phyloP scores from a whole-genome alignment of 202 grass and related monocot genomes.

The Elaeis oleifera region DNA sequence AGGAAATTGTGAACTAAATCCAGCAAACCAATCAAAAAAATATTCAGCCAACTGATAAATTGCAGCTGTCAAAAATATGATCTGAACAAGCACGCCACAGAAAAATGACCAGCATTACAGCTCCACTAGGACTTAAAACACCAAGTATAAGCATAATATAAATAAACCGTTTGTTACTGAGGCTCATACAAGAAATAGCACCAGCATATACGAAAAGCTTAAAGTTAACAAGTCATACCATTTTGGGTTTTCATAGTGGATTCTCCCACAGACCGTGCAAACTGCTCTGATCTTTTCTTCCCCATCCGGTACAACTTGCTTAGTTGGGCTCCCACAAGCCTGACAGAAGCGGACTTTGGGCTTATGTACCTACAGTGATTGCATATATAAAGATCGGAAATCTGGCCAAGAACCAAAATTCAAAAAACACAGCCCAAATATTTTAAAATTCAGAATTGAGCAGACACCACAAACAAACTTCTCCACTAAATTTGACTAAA shows the following conservation, averaged over 20 bases:
- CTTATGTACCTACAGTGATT: conserved; percentile 43
- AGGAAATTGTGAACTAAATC: too few species aligned
- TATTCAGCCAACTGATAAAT: too few species aligned
- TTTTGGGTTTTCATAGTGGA: conserved; percentile 96
- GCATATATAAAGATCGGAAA: not conserved
- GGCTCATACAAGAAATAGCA: not conserved
- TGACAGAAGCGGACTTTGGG: conserved; percentile 63
- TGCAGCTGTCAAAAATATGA: too few species aligned
- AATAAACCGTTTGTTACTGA: not conserved
- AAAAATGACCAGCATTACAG: too few species aligned
- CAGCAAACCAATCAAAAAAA: too few species aligned
- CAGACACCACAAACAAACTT: not conserved
- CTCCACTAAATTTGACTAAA: not conserved
- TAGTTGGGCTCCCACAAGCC: conserved; percentile 71
- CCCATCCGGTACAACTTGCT: conserved; percentile 65
- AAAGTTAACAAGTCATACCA: conserved; percentile 39
- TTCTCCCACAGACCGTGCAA: conserved; percentile 71
- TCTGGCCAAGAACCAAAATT: not conserved
- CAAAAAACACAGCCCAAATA: not conserved
- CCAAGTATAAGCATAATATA: not conserved
- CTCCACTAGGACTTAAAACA: too few species aligned
- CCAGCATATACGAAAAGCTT: not conserved
- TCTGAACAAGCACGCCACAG: too few species aligned
- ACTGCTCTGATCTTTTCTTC: conserved; percentile 90
- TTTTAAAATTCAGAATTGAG: not conserved